phyloP scores from a whole-genome alignment of 768 basidiomycete genomes.

The Collybiopsis luxurians region DNA sequence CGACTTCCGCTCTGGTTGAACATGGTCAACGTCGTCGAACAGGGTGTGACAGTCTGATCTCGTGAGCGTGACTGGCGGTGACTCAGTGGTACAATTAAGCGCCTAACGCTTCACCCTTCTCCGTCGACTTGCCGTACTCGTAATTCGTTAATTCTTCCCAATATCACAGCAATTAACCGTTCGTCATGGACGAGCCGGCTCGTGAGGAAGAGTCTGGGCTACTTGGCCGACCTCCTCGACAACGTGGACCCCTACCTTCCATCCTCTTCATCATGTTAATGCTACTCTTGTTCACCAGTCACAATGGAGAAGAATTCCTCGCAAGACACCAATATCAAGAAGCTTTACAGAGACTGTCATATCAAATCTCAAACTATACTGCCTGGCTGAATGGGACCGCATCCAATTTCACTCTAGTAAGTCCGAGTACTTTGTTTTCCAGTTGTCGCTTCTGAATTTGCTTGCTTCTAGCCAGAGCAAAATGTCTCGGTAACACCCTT shows the following conservation, averaged over 20 bases:
- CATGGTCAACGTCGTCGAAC: neutral
- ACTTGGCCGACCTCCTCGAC: slow-evolving; percentile 34
- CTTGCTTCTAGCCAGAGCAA: slow-evolving; percentile 48
- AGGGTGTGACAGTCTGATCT: neutral
- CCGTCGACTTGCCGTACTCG: too few species aligned
- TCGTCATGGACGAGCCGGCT: slow-evolving; percentile 20
- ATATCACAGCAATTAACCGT: too few species aligned
- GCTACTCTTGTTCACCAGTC: slow-evolving; percentile 77
- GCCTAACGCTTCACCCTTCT: neutral
- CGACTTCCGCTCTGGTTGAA: slow-evolving; percentile 10
- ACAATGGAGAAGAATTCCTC: slow-evolving; percentile 65
- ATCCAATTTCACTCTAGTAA: slow-evolving; percentile 65
- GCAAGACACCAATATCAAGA: slow-evolving; percentile 66
- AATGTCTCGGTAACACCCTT: slow-evolving; percentile 43
- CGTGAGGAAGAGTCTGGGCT: slow-evolving; percentile 40
- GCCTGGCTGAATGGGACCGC: slow-evolving; percentile 70
- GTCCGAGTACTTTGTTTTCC: slow-evolving; percentile 16
- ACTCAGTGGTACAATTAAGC: neutral
- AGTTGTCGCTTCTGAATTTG: neutral
- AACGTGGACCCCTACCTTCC: slow-evolving; percentile 64
- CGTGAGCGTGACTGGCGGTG: neutral
- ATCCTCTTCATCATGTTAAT: slow-evolving; percentile 74
- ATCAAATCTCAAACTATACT: slow-evolving; percentile 70
- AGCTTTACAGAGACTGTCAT: slow-evolving; percentile 51
- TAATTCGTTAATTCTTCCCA: neutral